Base-by-base conservation (phyloP, 306 rosid species). In the Vigna radiata region DNA sequence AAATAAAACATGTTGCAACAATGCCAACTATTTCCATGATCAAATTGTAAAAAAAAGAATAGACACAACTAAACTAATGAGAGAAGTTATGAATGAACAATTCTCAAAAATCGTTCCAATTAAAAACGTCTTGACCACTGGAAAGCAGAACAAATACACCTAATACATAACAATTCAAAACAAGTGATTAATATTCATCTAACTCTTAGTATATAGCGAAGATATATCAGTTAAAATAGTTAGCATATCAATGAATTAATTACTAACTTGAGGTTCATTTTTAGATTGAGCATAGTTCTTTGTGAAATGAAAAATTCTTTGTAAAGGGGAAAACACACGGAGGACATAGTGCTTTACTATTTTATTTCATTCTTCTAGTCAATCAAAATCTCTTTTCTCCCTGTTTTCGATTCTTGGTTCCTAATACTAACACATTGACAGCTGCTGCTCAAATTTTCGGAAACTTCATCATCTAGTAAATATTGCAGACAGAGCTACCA, bases 121-220 rank as follows among this genome's bases (percentile, higher is more conserved):
- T 15, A 6, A 59, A 49, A 73, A 41, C 49, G 60, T 60, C 9
- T 50, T 36, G 68, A 59, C 16, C 39, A 52, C 3, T 14, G 6
- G 21, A 55, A 64, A 53, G 52, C 75, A 29, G 33, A 62, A 47
- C 2, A 63, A 63, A 63, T 8, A n/a, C 15, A 60, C 41, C 61
- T 5, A 29, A 13, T 21, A 10, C 27, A 4, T 37, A n/a, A 29
- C n/a, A 39, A 29, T 37, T 68, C 31, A 55, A 23, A 72, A 75
- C 52, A 54, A 23, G 15, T 8, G 8, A 70, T 8, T n/a, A 67
- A n/a, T 49, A 50, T 16, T 52, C 36, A 43, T 65, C 15, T 53
- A 56, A 64, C 52, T 33, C 8, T 33, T 4, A 33, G 39, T 7
- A 33, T 33, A 33, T 5, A 33, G 6, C 8, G 7, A 33, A 6